Conservation (phyloP, 306 rosid species). For the Pyrus bretschneideri region DNA sequence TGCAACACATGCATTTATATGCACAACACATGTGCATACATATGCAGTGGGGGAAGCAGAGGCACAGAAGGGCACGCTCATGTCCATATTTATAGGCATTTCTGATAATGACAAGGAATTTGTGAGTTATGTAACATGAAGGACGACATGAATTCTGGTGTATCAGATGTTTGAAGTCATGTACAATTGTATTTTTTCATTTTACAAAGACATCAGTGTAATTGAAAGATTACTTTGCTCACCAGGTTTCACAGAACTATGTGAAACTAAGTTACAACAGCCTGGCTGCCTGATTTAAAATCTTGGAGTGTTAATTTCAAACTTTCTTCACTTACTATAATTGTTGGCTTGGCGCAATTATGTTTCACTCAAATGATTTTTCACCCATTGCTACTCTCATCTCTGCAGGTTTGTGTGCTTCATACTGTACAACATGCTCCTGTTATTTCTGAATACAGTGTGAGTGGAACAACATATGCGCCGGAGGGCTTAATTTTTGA, state of each 20-base stretch:
- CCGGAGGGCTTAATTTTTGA: conserved; percentile 81
- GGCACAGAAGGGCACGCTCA: background rate
- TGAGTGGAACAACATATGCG: conserved; percentile 87
- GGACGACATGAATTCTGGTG: background rate
- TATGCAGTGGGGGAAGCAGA: background rate
- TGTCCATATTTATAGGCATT: background rate
- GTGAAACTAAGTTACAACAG: background rate
- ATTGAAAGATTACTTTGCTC: background rate
- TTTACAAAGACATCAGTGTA: background rate
- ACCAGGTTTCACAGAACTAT: background rate
- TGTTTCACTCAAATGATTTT: background rate
- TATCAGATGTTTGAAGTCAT: background rate
- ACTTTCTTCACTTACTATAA: background rate
- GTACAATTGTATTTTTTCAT: background rate
- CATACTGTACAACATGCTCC: conserved; percentile 61
- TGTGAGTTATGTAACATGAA: background rate
- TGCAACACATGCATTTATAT: background rate
- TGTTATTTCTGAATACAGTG: conserved; percentile 60
- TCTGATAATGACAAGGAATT: background rate
- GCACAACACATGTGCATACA: background rate
- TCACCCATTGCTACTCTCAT: conserved; percentile 15
- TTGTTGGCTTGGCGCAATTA: background rate
- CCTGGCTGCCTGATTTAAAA: background rate
- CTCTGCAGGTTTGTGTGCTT: conserved; percentile 74
- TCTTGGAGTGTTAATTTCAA: background rate